phyloP scores from a whole-genome alignment of 306 rosid species.

The Dryas drummondii region DNA sequence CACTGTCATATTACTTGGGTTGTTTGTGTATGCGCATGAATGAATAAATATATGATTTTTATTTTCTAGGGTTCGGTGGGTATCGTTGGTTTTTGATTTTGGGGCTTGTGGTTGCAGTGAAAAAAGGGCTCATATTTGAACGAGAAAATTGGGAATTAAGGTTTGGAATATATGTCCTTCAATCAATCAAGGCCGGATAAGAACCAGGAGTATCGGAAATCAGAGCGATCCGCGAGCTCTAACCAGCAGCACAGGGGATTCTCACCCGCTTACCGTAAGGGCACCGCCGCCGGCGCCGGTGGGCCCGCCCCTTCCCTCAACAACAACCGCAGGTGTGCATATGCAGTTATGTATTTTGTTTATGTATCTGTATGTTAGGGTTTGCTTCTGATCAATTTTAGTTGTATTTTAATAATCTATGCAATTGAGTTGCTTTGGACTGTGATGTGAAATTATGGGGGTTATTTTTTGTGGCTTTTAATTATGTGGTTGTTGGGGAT shows the following conservation, averaged over 20 bases:
- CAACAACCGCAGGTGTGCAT: slow-evolving; percentile 54
- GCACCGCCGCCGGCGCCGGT: slow-evolving; percentile 67
- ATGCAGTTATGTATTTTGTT: not conserved
- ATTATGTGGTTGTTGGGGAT: not conserved
- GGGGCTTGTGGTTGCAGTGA: slow-evolving; percentile 36
- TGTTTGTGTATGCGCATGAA: not conserved
- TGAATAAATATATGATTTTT: not conserved
- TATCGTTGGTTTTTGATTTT: not conserved
- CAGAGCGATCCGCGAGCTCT: slow-evolving; percentile 72
- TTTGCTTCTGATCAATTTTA: not conserved
- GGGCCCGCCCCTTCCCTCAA: slow-evolving; percentile 60
- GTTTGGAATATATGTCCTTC: slow-evolving; percentile 91
- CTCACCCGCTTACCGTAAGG: slow-evolving; percentile 52
- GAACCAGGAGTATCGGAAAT: slow-evolving; percentile 66
- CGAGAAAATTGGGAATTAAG: slow-evolving; percentile 36
- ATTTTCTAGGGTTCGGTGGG: not conserved
- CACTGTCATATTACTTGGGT: not conserved
- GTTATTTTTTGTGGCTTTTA: not conserved
- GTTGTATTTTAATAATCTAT: not conserved
- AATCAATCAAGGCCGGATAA: slow-evolving; percentile 91
- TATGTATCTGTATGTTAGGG: not conserved
- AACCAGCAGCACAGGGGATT: slow-evolving; percentile 70
- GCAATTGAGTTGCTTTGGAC: slow-evolving; percentile 19
- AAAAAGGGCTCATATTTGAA: not conserved
- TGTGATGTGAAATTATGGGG: not conserved